Conservation (phyloP, 1,139 yeast species). For the Candida tetrigidarum region DNA sequence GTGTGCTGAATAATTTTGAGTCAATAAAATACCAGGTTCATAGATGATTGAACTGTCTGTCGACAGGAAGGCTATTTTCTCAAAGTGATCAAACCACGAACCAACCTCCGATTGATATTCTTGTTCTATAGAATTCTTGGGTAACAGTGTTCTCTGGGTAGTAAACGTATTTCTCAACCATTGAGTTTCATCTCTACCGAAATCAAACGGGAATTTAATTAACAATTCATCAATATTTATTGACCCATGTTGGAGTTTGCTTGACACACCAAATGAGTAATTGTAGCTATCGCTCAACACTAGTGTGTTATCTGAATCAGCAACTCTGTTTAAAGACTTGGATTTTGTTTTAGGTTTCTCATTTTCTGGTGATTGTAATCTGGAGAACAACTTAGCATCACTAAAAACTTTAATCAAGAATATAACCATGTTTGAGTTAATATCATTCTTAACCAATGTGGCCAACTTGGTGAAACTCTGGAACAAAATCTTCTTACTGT, state of each 20-base stretch:
- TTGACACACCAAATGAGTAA: constrained; percentile 45
- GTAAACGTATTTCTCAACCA: constrained; percentile 23
- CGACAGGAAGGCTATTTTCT: constrained; percentile 27
- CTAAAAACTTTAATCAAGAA: constrained; percentile 44
- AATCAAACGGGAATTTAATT: constrained; percentile 18
- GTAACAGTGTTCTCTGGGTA: constrained; percentile 4
- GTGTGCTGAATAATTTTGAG: constrained; percentile 29
- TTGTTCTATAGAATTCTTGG: constrained; percentile 13
- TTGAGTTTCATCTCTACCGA: constrained; percentile 8
- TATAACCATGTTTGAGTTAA: constrained; percentile 46
- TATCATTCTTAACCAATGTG: constrained; percentile 35
- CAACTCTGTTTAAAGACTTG: constrained; percentile 23
- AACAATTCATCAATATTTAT: constrained; percentile 30
- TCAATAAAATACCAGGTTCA: constrained; percentile 38
- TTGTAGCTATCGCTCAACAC: constrained; percentile 39
- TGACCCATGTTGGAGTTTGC: constrained; percentile 30
- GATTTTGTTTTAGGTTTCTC: constrained; percentile 31
- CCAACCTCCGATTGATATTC: constrained; percentile 6
- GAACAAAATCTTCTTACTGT: constrained; percentile 38
- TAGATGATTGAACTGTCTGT: constrained; percentile 34
- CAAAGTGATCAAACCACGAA: constrained; percentile 41
- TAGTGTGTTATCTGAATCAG: constrained; percentile 28
- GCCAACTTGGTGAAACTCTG: constrained; percentile 38
- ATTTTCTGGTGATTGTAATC: constrained; percentile 22
- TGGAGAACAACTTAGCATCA: constrained; percentile 40